Percentiles rank a stretch among this genome's conserved stretches.
phyloP scores from a whole-genome alignment of 805 yeast species.

The Metschnikowia continentalis region DNA sequence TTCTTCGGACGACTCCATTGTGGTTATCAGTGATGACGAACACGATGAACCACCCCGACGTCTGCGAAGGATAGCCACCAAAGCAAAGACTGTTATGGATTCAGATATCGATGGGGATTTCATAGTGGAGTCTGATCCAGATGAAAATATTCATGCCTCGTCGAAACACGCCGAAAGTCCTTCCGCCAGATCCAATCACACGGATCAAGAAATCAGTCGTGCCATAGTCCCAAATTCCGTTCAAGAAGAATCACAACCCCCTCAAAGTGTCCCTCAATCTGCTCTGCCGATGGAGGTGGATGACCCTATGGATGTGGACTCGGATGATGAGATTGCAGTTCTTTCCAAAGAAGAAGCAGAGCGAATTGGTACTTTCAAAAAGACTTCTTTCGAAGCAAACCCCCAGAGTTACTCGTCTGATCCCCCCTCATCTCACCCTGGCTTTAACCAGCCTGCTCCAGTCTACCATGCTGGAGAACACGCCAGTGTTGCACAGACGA shows the following conservation, averaged over 20 bases:
- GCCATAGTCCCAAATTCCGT: background rate
- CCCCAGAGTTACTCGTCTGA: background rate
- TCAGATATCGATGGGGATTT: background rate
- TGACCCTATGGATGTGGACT: conserved; percentile 3
- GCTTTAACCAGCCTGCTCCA: conserved; percentile 27
- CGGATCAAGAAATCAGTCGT: no score
- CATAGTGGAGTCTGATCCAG: background rate
- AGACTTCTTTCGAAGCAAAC: conserved; percentile 17
- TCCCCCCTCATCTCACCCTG: background rate
- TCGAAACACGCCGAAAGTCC: background rate
- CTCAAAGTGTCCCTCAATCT: background rate
- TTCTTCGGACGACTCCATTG: background rate
- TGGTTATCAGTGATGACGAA: background rate
- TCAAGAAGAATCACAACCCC: background rate
- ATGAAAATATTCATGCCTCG: background rate
- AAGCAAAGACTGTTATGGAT: background rate
- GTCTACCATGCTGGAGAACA: conserved; percentile 22
- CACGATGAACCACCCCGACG: background rate
- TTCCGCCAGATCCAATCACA: no score
- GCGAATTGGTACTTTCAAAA: conserved; percentile 22
- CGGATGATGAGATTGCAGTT: conserved; percentile 26
- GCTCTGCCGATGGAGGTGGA: background rate
- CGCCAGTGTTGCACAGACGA: background rate
- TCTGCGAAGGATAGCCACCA: background rate
- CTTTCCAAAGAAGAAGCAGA: conserved; percentile 29